A percentile compares a stretch with the other conserved stretches of the same genome.
Evolutionary conservation across 768 basidiomycete genomes (phyloP).

Genomic region (Podaxis sp.): DNA sequence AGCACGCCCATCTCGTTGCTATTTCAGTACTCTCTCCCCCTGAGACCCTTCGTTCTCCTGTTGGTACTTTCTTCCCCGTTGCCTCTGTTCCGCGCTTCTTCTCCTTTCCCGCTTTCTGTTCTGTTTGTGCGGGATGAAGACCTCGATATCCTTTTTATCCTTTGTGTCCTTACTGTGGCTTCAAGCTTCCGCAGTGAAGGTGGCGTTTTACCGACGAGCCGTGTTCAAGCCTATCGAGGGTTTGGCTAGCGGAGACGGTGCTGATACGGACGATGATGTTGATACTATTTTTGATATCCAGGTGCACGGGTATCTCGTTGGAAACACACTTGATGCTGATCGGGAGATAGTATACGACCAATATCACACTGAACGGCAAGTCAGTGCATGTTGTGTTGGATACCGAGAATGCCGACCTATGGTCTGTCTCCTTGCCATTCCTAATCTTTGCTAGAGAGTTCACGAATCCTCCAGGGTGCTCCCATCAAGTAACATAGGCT

Average conservation of each 20-base stretch:
- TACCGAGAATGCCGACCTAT: slow-evolving; percentile 39
- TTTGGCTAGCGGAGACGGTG: not conserved
- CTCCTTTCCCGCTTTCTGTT: not conserved
- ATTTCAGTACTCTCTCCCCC: not conserved
- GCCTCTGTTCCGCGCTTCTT: not conserved
- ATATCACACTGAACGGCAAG: slow-evolving; percentile 31
- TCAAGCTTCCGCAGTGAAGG: not conserved
- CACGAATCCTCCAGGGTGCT: slow-evolving; percentile 28
- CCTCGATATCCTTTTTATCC: not conserved
- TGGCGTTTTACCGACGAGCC: not conserved
- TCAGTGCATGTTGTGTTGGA: slow-evolving; percentile 35
- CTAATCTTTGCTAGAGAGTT: not conserved
- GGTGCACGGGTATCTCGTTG: not conserved
- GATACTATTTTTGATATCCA: not conserved
- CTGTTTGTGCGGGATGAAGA: not conserved
- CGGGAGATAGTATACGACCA: slow-evolving; percentile 27
- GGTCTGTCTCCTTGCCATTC: slow-evolving; percentile 21
- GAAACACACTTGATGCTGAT: not conserved
- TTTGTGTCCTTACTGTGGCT: not conserved
- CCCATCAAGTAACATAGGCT: slow-evolving; percentile 32
- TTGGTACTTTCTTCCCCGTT: not conserved
- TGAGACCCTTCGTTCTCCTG: not conserved
- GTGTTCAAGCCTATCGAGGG: not conserved
- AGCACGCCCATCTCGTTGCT: not conserved
- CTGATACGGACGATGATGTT: not conserved